phyloP scores from a whole-genome alignment of 2,329 filamentous ascomycete genomes.

The Mariannaea sp. region DNA sequence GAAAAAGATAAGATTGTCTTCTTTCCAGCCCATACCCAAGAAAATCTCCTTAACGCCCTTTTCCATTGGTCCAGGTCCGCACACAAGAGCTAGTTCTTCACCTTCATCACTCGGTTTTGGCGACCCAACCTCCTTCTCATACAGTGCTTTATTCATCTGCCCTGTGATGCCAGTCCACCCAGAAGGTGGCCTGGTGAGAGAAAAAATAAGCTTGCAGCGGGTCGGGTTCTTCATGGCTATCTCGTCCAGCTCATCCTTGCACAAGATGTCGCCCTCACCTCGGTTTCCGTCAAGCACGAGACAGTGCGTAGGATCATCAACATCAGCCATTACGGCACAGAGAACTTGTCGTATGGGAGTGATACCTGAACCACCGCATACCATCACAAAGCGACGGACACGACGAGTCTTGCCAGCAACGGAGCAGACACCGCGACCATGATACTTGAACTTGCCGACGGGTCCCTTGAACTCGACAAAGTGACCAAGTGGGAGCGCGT shows the following conservation, averaged over 20 bases:
- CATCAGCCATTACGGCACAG: constrained; percentile 65
- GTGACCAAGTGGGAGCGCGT: constrained; percentile 72
- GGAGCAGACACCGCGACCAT: constrained; percentile 66
- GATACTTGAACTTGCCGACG: constrained; percentile 82
- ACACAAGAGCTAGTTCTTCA: constrained; percentile 73
- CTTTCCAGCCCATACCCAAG: constrained; percentile 65
- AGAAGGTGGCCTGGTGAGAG: constrained; percentile 66
- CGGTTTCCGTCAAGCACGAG: constrained; percentile 80
- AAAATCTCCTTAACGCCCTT: constrained; percentile 62
- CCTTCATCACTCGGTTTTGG: constrained; percentile 44
- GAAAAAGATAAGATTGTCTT: constrained; percentile 38
- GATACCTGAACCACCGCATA: constrained; percentile 86
- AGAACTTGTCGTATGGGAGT: constrained; percentile 91
- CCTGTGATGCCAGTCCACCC: constrained; percentile 72
- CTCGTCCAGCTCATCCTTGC: constrained; percentile 70
- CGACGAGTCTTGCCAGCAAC: constrained; percentile 61
- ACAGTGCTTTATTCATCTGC: constrained; percentile 65
- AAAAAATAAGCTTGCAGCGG: constrained; percentile 69
- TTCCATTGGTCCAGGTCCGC: constrained; percentile 78
- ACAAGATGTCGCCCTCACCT: constrained; percentile 80
- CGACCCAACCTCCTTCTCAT: constrained; percentile 61
- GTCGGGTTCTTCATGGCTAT: constrained; percentile 59
- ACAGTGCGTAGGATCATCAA: constrained; percentile 67
- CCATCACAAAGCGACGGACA: constrained; percentile 78
- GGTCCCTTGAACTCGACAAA: constrained; percentile 86